Evolutionary conservation across 257 asterid genomes (phyloP).

Genomic region (Solanum okadae): DNA sequence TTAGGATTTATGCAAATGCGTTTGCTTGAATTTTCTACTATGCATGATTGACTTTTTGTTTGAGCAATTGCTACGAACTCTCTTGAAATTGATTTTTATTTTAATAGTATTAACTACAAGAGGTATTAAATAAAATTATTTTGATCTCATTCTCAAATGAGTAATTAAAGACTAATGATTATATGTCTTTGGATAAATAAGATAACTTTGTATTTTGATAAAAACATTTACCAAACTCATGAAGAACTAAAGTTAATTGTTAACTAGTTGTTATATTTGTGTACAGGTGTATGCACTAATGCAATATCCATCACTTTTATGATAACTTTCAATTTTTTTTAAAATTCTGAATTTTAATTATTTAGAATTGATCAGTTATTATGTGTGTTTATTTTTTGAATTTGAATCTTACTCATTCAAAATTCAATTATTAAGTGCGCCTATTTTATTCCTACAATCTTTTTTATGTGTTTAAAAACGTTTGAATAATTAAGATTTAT

Average conservation of each 20-base stretch:
- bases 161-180: background rate
- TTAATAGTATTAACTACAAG: background rate
- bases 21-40: background rate
- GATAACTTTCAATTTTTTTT: background rate
- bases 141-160: background rate
- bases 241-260: background rate
- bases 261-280: background rate
- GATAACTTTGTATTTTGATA: background rate
- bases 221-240: background rate
- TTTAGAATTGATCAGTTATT: background rate
- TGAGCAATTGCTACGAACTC: background rate
- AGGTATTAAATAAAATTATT: background rate
- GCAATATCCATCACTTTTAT: background rate
- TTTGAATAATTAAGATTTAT: background rate
- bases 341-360: background rate
- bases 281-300: background rate
- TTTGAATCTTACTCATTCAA: background rate
- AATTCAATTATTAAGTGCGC: background rate
- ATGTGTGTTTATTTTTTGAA: background rate
- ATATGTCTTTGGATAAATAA: background rate
- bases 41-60: background rate
- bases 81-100: background rate
- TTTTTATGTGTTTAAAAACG: background rate
- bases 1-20: background rate
- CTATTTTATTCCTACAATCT: background rate